phyloP scores from a whole-genome alignment of 495 filamentous ascomycete genomes.

The Bombardia bombarda region DNA sequence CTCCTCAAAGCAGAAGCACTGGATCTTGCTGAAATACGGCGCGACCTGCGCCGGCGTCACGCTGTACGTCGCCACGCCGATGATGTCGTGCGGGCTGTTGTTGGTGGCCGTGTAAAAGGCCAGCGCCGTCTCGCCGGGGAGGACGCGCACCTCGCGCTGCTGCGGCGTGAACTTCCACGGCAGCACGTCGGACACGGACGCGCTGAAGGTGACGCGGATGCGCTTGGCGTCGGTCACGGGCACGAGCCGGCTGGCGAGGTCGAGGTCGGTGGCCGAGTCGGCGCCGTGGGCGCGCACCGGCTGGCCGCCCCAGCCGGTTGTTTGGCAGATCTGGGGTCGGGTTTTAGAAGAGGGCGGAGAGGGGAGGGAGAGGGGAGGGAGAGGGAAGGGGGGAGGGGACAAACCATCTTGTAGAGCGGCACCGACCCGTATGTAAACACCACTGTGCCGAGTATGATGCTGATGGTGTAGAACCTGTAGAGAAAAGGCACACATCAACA shows the following conservation, averaged over 20 bases:
- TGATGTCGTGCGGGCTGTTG: slow-evolving; percentile 79
- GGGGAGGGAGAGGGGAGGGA: background rate
- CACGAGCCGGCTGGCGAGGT: slow-evolving; percentile 62
- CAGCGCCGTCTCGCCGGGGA: slow-evolving; percentile 93
- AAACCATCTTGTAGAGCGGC: slow-evolving; percentile 94
- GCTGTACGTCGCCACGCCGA: slow-evolving; percentile 95
- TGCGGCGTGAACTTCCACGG: slow-evolving; percentile 98
- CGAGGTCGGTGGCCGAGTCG: slow-evolving; percentile 28
- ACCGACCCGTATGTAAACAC: slow-evolving; percentile 93
- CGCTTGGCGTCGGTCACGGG: slow-evolving; percentile 77
- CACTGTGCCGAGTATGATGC: slow-evolving; percentile 81
- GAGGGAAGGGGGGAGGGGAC: background rate
- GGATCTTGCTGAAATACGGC: slow-evolving; percentile 98
- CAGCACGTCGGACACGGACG: slow-evolving; percentile 87
- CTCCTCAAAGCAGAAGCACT: slow-evolving; percentile 98
- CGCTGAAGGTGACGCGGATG: slow-evolving; percentile 92
- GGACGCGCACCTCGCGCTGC: slow-evolving; percentile 90
- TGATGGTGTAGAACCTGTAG: slow-evolving; percentile 71
- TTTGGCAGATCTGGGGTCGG: slow-evolving; percentile 82
- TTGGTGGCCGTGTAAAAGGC: slow-evolving; percentile 99
- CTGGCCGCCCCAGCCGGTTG: slow-evolving; percentile 91
- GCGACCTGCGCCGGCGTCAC: slow-evolving; percentile 94
- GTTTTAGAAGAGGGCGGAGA: background rate
- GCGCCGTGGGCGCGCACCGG: slow-evolving; percentile 72
- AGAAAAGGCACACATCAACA: background rate